phyloP scores from a whole-genome alignment of 1,284 basidiomycete genomes.

The Ustilago lituana region DNA sequence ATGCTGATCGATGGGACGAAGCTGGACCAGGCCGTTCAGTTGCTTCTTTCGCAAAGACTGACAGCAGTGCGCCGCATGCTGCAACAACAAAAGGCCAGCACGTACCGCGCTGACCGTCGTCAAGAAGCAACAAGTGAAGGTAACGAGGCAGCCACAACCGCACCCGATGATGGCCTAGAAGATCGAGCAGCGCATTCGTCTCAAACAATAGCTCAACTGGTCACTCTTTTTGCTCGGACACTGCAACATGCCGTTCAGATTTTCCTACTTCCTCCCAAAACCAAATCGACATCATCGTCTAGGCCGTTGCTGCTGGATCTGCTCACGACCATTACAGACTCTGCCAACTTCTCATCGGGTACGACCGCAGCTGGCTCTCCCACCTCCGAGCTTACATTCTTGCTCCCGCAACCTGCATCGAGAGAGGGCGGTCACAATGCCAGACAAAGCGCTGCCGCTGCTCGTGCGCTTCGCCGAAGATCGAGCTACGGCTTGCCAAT shows the following conservation, averaged over 20 bases:
- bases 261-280: constrained; percentile 19
- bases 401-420: constrained; percentile 7
- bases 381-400: constrained; percentile 9
- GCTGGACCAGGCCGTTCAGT: constrained; percentile 24
- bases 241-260: constrained; percentile 39
- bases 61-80: constrained; percentile 26
- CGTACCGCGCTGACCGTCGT: background rate
- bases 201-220: constrained; percentile 28
- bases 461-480: constrained; percentile 21
- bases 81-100: constrained; percentile 7
- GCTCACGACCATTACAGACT: constrained; percentile 19
- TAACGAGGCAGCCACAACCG: background rate
- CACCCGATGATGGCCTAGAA: background rate
- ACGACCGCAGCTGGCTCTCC: constrained; percentile 13
- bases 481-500: constrained; percentile 33
- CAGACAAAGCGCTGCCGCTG: constrained; percentile 27
- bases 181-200: constrained; percentile 18
- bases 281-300: background rate
- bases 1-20: constrained; percentile 39
- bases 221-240: constrained; percentile 30
- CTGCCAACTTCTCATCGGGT: constrained; percentile 7
- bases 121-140: no score
- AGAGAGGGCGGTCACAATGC: constrained; percentile 1
- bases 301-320: constrained; percentile 16
- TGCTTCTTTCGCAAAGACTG: constrained; percentile 41